Percentiles rank a stretch among this genome's conserved stretches.
phyloP scores from a whole-genome alignment of 1,284 basidiomycete species.

The Cryptococcus sp. region DNA sequence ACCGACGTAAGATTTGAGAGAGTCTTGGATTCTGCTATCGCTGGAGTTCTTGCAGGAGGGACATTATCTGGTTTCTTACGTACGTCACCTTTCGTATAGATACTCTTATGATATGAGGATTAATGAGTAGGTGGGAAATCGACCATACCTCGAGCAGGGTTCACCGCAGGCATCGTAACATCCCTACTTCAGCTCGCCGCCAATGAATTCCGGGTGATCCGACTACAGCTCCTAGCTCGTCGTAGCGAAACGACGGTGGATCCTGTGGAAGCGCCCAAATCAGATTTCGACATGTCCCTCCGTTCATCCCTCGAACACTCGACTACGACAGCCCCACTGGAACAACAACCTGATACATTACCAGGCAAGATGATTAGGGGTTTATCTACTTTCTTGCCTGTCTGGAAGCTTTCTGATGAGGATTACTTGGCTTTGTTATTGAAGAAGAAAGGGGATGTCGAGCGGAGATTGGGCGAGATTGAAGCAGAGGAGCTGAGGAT shows the following conservation, averaged over 20 bases:
- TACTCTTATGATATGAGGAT: not conserved
- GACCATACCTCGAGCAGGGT: conserved; percentile 25
- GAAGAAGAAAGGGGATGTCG: conserved; percentile 29
- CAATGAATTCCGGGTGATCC: conserved; percentile 30
- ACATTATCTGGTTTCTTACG: conserved; percentile 18
- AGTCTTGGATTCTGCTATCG: conserved; percentile 34
- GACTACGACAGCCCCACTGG: conserved; percentile 1
- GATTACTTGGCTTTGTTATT: conserved; percentile 36
- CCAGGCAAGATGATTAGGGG: conserved; percentile 28
- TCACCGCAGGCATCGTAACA: conserved; percentile 37
- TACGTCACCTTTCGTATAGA: conserved; percentile 9
- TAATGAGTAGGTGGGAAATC: conserved; percentile 27
- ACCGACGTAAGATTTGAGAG: conserved; percentile 28
- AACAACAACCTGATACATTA: conserved; percentile 16
- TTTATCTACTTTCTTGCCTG: conserved; percentile 30
- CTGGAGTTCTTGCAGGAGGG: conserved; percentile 33
- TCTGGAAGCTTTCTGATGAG: conserved; percentile 36
- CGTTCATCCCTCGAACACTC: conserved; percentile 1
- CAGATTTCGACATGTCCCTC: not conserved
- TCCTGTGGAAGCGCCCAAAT: not conserved
- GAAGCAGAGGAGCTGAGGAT: conserved; percentile 35
- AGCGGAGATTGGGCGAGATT: conserved; percentile 32
- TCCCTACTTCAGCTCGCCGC: conserved; percentile 26
- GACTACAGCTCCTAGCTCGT: conserved; percentile 29
- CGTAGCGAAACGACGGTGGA: not conserved